Base-by-base conservation (phyloP, 2,329 filamentous ascomycete genomes). In the Sporothrix schenckii region DNA sequence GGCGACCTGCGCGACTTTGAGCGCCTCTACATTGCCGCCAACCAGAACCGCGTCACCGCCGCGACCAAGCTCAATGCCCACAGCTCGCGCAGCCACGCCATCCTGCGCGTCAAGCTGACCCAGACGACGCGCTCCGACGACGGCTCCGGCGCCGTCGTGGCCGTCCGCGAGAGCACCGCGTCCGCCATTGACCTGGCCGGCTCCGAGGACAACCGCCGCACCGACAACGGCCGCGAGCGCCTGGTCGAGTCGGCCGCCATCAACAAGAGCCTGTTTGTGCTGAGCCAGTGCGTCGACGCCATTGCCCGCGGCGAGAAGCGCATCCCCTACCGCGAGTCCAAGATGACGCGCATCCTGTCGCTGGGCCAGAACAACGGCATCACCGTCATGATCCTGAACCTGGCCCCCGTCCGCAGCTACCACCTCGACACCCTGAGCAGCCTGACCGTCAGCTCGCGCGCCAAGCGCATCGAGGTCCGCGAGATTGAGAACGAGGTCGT, bases 401-500 rank as follows among this genome's bases (percentile, higher is more conserved):
- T 98, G 2, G 92, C 94, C 0, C 94, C 95, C 0, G 86, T 96
- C n/a, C 89, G 92, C 73, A 93, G 92, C 75, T 98, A 97, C 78
- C 94, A 98, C 77, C 86, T 97, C 52, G 94, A 98, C 78, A 97
- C 94, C 0, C 85, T 97, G 6, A 97, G 92, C 80, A 97, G 94
- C 73, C 83, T 98, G 68, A 97, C 97, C 77, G 95, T 98, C 77
- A 95, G 94, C 76, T 97, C 95, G 67, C 88, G 94, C 13, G 96
- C 94, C 30, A 97, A 97, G 83, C 93, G 96, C 77, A 97, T 98
- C 75, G 94, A 98, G 79, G 91, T 97, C 13, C 90, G 93, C 66
- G 95, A 98, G 79, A 92, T 97, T 71, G 94, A 98, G 80, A 98
- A 98, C 77, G 93, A 97, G 77, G 91, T 96, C 4, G 90, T 97